These are phyloP conservation scores for Psidium guajava DNA, from an alignment of 345 rosid species.

Conservation along the genomic window DNA sequence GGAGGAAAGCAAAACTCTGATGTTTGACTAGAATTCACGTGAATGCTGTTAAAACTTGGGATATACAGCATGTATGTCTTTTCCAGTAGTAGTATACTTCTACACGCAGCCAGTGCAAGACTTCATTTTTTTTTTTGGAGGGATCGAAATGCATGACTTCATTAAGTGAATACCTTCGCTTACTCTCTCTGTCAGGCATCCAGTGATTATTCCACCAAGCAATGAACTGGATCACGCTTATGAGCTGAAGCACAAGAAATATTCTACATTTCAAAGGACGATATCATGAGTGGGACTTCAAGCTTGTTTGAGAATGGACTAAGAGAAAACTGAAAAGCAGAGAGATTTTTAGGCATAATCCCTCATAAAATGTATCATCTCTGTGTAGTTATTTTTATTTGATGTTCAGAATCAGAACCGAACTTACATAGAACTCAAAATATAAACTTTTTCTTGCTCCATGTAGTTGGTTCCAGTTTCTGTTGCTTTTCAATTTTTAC, in stretches of 20 bases:
- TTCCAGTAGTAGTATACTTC: background rate
- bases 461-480: background rate
- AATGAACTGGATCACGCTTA: constrained; percentile 75
- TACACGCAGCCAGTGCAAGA: constrained; percentile 14
- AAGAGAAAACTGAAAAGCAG: background rate
- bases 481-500: background rate
- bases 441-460: background rate
- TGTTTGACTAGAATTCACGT: background rate
- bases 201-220: constrained; percentile 87
- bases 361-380: background rate
- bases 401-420: background rate
- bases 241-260: constrained; percentile 77
- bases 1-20: background rate
- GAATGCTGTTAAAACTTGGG: background rate
- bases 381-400: background rate
- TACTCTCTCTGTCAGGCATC: constrained; percentile 50
- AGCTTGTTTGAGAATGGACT: background rate
- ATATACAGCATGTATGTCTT: background rate
- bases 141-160: background rate
- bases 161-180: constrained; percentile 32
- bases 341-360: background rate
- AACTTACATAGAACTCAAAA: background rate
- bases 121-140: constrained; percentile 4
- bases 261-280: constrained; percentile 21
- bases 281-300: background rate